Conservation (phyloP, 176 grass and related monocot genomes). For the Alopecurus myosuroides region DNA sequence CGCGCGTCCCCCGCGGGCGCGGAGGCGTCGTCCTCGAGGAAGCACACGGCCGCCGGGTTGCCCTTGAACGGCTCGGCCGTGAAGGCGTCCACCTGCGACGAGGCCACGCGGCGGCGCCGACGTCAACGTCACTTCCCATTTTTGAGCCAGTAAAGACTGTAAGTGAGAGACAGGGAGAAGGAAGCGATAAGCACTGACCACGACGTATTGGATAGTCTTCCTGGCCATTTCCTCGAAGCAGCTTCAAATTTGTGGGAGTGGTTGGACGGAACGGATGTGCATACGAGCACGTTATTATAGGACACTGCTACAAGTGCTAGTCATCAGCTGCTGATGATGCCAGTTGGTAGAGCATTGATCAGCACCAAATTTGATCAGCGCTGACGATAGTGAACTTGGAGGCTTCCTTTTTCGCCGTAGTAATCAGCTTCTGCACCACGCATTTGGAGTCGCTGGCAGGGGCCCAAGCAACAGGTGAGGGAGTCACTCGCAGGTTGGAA, state of each 20-base stretch:
- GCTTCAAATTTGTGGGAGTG: neutral
- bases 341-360: neutral
- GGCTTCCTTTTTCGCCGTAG: neutral
- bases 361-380: conserved; percentile 8
- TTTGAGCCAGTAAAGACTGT: neutral
- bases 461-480: too few species aligned
- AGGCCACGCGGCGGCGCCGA: neutral
- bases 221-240: conserved; percentile 17
- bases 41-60: conserved; percentile 65
- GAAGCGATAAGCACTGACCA: conserved; percentile 9
- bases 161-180: neutral
- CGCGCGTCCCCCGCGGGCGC: conserved; percentile 20
- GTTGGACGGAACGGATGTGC: neutral
- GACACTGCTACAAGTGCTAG: neutral
- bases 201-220: conserved; percentile 36
- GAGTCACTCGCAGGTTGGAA: neutral
- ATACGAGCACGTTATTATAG: neutral
- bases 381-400: neutral
- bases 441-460: neutral
- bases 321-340: neutral
- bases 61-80: conserved; percentile 61
- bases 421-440: neutral
- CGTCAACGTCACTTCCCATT: neutral
- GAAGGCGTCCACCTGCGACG: conserved; percentile 69
- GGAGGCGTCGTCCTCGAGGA: conserved; percentile 37